Percentiles rank a stretch among this genome's conserved stretches.
Evolutionary conservation across 768 basidiomycete species (phyloP).

Genomic region (Naganishia vishniacii): DNA sequence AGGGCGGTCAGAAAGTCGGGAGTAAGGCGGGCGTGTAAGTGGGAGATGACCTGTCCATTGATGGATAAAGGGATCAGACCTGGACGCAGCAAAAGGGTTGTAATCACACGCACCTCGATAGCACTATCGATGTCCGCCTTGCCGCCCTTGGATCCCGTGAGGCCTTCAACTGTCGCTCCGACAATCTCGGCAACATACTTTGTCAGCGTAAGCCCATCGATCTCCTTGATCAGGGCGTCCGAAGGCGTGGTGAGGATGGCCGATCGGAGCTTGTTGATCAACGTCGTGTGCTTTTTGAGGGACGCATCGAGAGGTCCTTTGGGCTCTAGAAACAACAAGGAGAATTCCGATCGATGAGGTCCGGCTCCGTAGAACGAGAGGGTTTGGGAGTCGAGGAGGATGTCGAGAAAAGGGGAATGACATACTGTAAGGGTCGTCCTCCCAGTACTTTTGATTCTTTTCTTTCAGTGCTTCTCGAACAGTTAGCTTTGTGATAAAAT

Average conservation of each 20-base stretch:
- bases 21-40: slow-evolving; percentile 80
- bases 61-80: neutral
- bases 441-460: slow-evolving; percentile 42
- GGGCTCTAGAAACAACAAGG: slow-evolving; percentile 54
- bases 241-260: slow-evolving; percentile 56
- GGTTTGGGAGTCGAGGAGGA: neutral
- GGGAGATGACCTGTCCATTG: slow-evolving; percentile 68
- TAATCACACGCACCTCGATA: slow-evolving; percentile 63
- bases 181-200: slow-evolving; percentile 96
- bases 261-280: slow-evolving; percentile 87
- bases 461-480: slow-evolving; percentile 35
- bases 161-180: slow-evolving; percentile 76
- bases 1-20: slow-evolving; percentile 70
- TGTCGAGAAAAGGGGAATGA: neutral
- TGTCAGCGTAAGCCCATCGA: slow-evolving; percentile 80
- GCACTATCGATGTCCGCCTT: slow-evolving; percentile 90
- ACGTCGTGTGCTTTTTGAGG: slow-evolving; percentile 86
- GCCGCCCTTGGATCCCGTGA: slow-evolving; percentile 54
- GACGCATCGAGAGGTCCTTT: slow-evolving; percentile 79
- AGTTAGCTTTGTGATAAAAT: slow-evolving; percentile 44
- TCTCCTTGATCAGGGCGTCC: slow-evolving; percentile 85
- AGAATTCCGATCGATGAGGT: neutral
- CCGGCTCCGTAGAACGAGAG: neutral
- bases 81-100: neutral
- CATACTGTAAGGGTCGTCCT: slow-evolving; percentile 43